phyloP scores from a whole-genome alignment of 148 eudicot genomes.

The Silene latifolia region DNA sequence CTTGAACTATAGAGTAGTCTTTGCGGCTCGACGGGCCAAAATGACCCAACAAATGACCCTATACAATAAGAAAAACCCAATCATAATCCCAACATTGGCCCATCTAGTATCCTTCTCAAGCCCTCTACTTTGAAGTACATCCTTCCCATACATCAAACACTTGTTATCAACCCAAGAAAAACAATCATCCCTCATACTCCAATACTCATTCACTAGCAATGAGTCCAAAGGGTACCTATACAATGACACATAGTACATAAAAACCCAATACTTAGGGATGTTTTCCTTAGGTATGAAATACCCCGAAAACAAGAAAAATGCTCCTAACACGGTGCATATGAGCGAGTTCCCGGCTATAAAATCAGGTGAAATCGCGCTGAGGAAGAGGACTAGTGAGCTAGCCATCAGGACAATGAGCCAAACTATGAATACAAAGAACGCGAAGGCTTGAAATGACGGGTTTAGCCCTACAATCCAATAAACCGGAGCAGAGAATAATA shows the following conservation, averaged over 20 bases:
- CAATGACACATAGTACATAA: constrained; percentile 89
- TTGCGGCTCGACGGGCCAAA: constrained; percentile 67
- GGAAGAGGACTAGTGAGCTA: constrained; percentile 83
- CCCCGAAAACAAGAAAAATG: constrained; percentile 85
- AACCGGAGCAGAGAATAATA: constrained; percentile 67
- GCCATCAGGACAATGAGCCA: constrained; percentile 96
- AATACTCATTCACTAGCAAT: constrained; percentile 75
- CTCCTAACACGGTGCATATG: constrained; percentile 78
- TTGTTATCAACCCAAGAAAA: constrained; percentile 35
- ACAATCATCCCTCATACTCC: constrained; percentile 65
- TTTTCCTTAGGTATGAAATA: constrained; percentile 82
- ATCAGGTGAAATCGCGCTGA: constrained; percentile 75
- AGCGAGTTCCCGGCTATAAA: constrained; percentile 92
- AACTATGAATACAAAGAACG: constrained; percentile 56
- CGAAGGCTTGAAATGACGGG: constrained; percentile 58
- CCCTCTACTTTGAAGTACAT: constrained; percentile 68
- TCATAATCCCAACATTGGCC: constrained; percentile 82
- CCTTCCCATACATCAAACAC: constrained; percentile 69
- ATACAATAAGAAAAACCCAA: constrained; percentile 75
- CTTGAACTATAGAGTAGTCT: constrained; percentile 41
- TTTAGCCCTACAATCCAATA: constrained; percentile 92
- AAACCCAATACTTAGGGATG: constrained; percentile 87
- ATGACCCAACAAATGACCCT: constrained; percentile 77
- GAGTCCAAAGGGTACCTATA: constrained; percentile 85
- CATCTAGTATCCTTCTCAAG: constrained; percentile 76